These are phyloP conservation scores for Calocybe cyanea DNA, from an alignment of 768 basidiomycete species.

Conservation along the genomic window DNA sequence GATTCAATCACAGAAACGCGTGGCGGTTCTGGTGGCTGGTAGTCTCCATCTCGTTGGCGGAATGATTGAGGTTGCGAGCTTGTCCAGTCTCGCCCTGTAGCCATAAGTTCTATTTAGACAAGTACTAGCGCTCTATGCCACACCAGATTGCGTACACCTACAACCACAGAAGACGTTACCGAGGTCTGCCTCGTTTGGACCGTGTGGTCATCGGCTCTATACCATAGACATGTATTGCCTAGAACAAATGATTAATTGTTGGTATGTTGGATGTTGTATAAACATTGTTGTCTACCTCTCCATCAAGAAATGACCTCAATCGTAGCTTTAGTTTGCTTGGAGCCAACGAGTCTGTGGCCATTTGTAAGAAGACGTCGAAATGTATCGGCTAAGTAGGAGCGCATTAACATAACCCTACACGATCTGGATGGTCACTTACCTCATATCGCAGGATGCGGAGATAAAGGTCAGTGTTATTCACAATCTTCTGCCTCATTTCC, in stretches of 20 bases:
- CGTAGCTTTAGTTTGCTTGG: slow-evolving; percentile 32
- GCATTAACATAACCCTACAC: background rate
- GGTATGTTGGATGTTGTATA: too few species aligned
- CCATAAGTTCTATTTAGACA: background rate
- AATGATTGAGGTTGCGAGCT: slow-evolving; percentile 82
- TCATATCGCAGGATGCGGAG: slow-evolving; percentile 63
- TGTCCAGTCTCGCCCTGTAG: slow-evolving; percentile 66
- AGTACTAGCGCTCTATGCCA: too few species aligned
- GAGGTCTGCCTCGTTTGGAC: slow-evolving; percentile 18
- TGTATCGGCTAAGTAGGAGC: slow-evolving; percentile 46
- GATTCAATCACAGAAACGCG: slow-evolving; percentile 25
- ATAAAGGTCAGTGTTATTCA: slow-evolving; percentile 44
- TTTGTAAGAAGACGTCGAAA: slow-evolving; percentile 47
- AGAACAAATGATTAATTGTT: background rate
- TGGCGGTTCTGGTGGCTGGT: slow-evolving; percentile 81
- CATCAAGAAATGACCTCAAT: slow-evolving; percentile 51
- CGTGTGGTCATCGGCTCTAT: slow-evolving; percentile 25
- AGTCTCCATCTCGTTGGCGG: slow-evolving; percentile 95
- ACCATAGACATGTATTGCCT: slow-evolving; percentile 58
- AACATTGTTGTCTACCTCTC: slow-evolving; percentile 34
- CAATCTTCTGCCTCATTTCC: slow-evolving; percentile 38
- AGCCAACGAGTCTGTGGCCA: slow-evolving; percentile 28
- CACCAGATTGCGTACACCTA: too few species aligned
- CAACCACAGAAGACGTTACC: slow-evolving; percentile 2
- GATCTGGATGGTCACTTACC: slow-evolving; percentile 29